Conservation (phyloP, 306 rosid genomes). For the Acacia crassicarpa region DNA sequence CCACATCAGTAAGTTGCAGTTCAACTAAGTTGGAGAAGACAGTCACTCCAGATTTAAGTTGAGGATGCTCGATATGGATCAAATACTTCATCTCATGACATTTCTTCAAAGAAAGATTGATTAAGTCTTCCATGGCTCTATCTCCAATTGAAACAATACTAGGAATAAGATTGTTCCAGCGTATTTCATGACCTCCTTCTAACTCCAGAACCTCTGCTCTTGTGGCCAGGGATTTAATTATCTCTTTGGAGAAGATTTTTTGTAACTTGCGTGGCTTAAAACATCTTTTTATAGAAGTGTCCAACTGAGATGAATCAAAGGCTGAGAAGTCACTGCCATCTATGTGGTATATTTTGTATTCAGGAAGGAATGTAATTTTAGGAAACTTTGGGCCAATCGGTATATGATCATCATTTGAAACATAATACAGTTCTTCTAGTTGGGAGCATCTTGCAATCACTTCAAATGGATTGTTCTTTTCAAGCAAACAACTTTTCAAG, state of each 20-base stretch:
- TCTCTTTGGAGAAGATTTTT: not conserved
- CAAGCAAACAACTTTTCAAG: not conserved
- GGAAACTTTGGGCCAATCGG: accelerated
- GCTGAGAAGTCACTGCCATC: not conserved
- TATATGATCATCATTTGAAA: not conserved
- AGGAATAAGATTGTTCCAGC: constrained; percentile 18
- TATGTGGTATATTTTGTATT: constrained; percentile 7
- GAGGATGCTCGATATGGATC: not conserved
- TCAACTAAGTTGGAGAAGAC: constrained; percentile 9
- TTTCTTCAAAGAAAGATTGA: not conserved
- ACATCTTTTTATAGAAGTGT: not conserved
- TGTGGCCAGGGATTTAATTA: not conserved
- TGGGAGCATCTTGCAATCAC: constrained; percentile 9
- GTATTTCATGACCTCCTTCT: not conserved
- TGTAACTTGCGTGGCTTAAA: constrained; percentile 1
- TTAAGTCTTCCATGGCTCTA: not conserved
- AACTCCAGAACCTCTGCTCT: constrained; percentile 6
- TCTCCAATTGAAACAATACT: constrained; percentile 11
- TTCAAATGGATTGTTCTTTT: constrained; percentile 9
- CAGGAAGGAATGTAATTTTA: not conserved
- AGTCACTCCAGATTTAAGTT: not conserved
- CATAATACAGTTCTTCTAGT: constrained; percentile 25
- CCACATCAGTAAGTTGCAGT: not conserved
- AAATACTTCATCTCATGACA: not conserved
- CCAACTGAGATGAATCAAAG: not conserved